Conservation (phyloP, 2,329 filamentous ascomycete genomes). For the Xylaria hypoxylon region DNA sequence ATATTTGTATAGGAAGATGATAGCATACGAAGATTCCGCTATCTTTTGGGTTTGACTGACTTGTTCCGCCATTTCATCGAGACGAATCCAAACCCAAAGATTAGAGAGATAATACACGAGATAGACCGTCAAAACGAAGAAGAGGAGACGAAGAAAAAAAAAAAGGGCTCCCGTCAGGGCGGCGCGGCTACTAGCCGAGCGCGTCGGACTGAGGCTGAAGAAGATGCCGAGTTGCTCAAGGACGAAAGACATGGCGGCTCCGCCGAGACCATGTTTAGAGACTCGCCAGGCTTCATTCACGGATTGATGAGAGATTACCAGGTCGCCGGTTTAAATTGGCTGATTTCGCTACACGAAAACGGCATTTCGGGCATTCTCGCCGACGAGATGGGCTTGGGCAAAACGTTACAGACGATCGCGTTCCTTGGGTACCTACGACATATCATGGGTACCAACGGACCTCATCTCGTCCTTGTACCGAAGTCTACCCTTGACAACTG, state of each 20-base stretch:
- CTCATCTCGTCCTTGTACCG: constrained; percentile 90
- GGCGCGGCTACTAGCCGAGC: constrained; percentile 82
- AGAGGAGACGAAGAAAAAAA: constrained; percentile 77
- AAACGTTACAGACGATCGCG: constrained; percentile 96
- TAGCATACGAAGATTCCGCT: constrained; percentile 92
- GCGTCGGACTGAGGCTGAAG: constrained; percentile 94
- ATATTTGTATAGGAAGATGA: constrained; percentile 78
- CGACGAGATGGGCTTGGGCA: constrained; percentile 98
- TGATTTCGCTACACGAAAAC: constrained; percentile 97
- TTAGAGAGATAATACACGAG: constrained; percentile 91
- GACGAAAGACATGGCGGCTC: constrained; percentile 91
- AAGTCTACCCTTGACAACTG: constrained; percentile 99
- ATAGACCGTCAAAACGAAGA: constrained; percentile 92
- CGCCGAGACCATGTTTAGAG: constrained; percentile 90
- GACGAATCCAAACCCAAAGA: constrained; percentile 93
- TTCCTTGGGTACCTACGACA: constrained; percentile 96
- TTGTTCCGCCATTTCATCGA: constrained; percentile 99
- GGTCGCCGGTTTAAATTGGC: constrained; percentile 94
- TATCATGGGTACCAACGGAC: constrained; percentile 87
- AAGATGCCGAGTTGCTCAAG: constrained; percentile 88
- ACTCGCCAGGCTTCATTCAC: constrained; percentile 90
- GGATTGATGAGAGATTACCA: constrained; percentile 97
- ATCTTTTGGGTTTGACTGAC: constrained; percentile 93
- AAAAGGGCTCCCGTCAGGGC: constrained; percentile 81
- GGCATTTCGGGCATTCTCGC: constrained; percentile 98